These are phyloP conservation scores for Candida tammaniensis DNA, from an alignment of 805 yeast genomes.

Conservation along the genomic window DNA sequence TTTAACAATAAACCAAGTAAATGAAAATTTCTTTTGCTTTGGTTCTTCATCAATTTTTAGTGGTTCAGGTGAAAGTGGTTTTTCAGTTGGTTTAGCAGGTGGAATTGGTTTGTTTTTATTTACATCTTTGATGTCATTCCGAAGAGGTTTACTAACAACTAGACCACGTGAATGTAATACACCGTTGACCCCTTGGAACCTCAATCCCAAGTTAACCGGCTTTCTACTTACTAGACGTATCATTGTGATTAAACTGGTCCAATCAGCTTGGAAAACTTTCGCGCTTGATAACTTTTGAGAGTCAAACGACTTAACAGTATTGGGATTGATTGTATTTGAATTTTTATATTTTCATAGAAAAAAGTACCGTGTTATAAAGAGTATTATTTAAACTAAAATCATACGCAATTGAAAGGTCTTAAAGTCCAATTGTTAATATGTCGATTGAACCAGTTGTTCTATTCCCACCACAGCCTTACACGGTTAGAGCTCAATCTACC, in stretches of 20 bases:
- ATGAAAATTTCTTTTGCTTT: constrained; percentile 28
- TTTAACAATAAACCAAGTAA: constrained; percentile 29
- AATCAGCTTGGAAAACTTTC: no score
- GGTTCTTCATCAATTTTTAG: constrained; percentile 3
- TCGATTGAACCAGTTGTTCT: constrained; percentile 20
- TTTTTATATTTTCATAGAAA: no score
- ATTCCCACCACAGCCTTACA: constrained; percentile 78
- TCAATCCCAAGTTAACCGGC: neutral
- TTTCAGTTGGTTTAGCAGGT: constrained; percentile 2
- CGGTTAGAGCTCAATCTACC: constrained; percentile 66
- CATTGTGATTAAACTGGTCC: no score
- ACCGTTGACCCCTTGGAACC: neutral
- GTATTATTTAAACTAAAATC: no score
- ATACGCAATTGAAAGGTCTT: no score
- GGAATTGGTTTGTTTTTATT: constrained; percentile 3
- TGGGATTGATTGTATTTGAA: no score
- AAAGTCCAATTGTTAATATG: no score
- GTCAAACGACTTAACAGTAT: no score
- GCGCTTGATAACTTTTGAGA: no score
- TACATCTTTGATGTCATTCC: neutral
- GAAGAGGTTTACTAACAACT: no score
- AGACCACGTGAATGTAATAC: neutral
- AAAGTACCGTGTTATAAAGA: no score
- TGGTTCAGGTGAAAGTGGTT: neutral
- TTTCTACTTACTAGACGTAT: no score